These are phyloP conservation scores for Neophaeococcomyces aloes DNA, from an alignment of 2,329 filamentous ascomycete species.

Conservation along the genomic window DNA sequence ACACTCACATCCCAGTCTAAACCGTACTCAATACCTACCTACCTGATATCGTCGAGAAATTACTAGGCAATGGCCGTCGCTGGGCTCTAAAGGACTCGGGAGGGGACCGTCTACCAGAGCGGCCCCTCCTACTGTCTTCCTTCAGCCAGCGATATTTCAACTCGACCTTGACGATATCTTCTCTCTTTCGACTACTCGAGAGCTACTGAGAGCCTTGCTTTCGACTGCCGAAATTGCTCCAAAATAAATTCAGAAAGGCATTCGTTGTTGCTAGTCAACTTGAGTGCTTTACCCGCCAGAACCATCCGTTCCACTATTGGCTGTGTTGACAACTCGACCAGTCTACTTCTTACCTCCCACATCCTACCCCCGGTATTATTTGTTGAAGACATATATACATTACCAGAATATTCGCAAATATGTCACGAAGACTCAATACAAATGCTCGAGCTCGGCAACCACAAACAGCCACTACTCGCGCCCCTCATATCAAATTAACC, in stretches of 20 bases:
- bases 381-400: not conserved
- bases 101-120: slow-evolving; percentile 48
- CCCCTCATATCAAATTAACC: slow-evolving; percentile 4
- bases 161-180: slow-evolving; percentile 44
- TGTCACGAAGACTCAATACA: slow-evolving; percentile 17
- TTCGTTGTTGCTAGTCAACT: slow-evolving; percentile 17
- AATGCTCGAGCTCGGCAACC: slow-evolving; percentile 17
- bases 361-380: slow-evolving; percentile 4
- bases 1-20: slow-evolving; percentile 6
- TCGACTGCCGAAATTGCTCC: slow-evolving; percentile 52
- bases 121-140: slow-evolving; percentile 51
- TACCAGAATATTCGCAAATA: slow-evolving; percentile 6
- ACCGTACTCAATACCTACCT: slow-evolving; percentile 18
- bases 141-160: slow-evolving; percentile 66
- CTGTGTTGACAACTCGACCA: slow-evolving; percentile 14
- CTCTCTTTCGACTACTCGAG: slow-evolving; percentile 37
- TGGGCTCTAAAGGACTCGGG: slow-evolving; percentile 87
- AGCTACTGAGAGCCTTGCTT: slow-evolving; percentile 25
- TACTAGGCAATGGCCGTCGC: slow-evolving; percentile 56
- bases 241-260: slow-evolving; percentile 29
- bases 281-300: slow-evolving; percentile 14
- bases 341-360: slow-evolving; percentile 12
- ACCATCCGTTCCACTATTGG: not conserved
- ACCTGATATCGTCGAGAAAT: slow-evolving; percentile 60
- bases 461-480: slow-evolving; percentile 9